Base-by-base conservation (phyloP, 179 eudicot species). In the Vitellaria paradoxa region DNA sequence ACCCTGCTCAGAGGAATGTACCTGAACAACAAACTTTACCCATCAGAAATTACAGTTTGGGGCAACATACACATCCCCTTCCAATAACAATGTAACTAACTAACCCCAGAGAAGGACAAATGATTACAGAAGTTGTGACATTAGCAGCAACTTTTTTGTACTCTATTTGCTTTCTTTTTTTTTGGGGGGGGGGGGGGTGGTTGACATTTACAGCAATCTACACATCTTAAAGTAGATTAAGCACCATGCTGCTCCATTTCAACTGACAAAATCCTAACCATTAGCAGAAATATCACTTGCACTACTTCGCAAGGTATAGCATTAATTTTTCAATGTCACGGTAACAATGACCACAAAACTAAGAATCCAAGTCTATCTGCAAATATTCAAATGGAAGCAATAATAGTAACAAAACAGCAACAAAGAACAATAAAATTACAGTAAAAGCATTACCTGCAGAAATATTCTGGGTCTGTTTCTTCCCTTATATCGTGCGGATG, bases 401-500 rank as follows among this genome's bases (percentile, higher is more conserved):
- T 47, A 68, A 15, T 45, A 50, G 46, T 12, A 21, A 52, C 9
- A 12, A 24, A 75, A 7, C 23, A n/a, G 23, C 17, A n/a, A 57
- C 10, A 14, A 45, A 60, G 2, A 26, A 60, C 13, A 20, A 40
- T 13, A 20, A 21, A 30, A 15, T 9, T 23, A 42, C 20, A 55
- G 21, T 15, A n/a, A 57, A 77, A 67, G 14, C 68, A 63, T 66
- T 50, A 93, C 98, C 98, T 89, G 93, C 92, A 90, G 23, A 86
- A 79, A 84, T 88, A 95, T 85, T 95, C 99, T 5, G 92, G 91
- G 75, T 95, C 99, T 79, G 87, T 85, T 82, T 93, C 98, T 74
- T 90, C 95, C 75, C 97, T 88, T 78, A 93, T 88, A 81, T 95
- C 98, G 78, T 86, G 92, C 4, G 99, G 99, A 76, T 86, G 91